A percentile compares a stretch with the other conserved stretches of the same genome.
phyloP scores from a whole-genome alignment of 345 rosid species.

The Carallia pectinifolia region DNA sequence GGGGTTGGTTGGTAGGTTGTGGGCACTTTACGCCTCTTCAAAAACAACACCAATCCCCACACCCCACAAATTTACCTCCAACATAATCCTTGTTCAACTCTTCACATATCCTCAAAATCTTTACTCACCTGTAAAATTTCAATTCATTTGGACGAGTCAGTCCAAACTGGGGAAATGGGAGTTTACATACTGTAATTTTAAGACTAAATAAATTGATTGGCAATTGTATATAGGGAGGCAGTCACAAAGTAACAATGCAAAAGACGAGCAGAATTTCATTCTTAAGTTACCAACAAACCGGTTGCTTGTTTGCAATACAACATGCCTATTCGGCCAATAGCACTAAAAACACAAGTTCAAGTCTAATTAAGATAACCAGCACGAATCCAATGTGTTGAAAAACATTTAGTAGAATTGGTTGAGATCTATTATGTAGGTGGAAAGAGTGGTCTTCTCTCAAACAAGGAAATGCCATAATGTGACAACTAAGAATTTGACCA shows the following conservation, averaged over 20 bases:
- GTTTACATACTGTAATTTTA: no score
- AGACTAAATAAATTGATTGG: no score
- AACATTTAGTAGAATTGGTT: background rate
- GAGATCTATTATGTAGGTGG: background rate
- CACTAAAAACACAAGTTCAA: background rate
- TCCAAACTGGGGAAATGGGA: background rate
- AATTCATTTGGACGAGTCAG: background rate
- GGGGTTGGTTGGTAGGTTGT: no score
- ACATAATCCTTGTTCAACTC: background rate
- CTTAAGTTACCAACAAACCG: no score
- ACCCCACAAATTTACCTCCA: background rate
- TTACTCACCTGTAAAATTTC: background rate
- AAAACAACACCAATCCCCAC: background rate
- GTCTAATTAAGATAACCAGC: no score
- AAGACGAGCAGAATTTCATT: background rate
- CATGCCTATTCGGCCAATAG: no score
- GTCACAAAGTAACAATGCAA: background rate
- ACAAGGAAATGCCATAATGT: background rate
- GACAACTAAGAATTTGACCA: background rate
- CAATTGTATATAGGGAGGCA: no score
- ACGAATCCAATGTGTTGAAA: no score
- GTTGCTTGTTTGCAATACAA: no score
- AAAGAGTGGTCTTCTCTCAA: background rate
- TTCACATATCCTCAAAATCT: background rate
- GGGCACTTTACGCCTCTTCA: background rate